Evolutionary conservation across 2,329 filamentous ascomycete species (phyloP), one percentile per base, ranked within the genome.

Genomic region (Canariomyces notabilis): DNA sequence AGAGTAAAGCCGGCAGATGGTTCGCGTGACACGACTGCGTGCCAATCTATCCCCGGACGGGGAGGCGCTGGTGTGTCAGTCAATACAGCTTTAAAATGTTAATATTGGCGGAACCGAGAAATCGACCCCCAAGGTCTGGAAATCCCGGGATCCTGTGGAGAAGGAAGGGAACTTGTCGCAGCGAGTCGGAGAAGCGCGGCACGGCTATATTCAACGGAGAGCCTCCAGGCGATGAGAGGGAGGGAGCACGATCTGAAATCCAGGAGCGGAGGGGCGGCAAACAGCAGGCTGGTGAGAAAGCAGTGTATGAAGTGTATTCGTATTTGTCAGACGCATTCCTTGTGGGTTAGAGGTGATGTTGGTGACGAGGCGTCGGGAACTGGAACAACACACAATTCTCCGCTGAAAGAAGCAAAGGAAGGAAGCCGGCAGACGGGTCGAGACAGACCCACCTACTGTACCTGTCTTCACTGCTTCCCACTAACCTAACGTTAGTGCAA

Each of bases 1-100:
- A 54, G 38, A 58, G 45, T 59, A 57, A 61, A 62, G 56, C 58
- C 59, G 57, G 56, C 53, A 55, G 52, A 57, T 56, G 51, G 45
- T 48, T 44, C 47, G 53, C 37, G 52, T 51, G 50, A 52, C 52
- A 51, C 48, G 49, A 52, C 48, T 52, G 53, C 46, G 29, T 45
- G 46, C n/a, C 48, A 56, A 57, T 56, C 26, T 52, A 45, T 49
- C 21, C 43, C 44, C 49, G 49, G 49, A 48, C 37, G 51, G 48
- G 37, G 42, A 51, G 45, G 39, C 44, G 46, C 20, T 21, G 36
- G 32, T 15, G 33, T 38, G 26, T 42, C 46, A 38, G 50, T 37
- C 46, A 38, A 52, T 37, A 37, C 31, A 42, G 37, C 41, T 48
- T 40, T 42, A 42, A 48, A 42, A 50, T 32, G 40, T 45, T 47